Percentiles rank a stretch among this genome's conserved stretches.
Conservation (phyloP, 2,329 filamentous ascomycete species). For the Arthrobotrys sinensis region DNA sequence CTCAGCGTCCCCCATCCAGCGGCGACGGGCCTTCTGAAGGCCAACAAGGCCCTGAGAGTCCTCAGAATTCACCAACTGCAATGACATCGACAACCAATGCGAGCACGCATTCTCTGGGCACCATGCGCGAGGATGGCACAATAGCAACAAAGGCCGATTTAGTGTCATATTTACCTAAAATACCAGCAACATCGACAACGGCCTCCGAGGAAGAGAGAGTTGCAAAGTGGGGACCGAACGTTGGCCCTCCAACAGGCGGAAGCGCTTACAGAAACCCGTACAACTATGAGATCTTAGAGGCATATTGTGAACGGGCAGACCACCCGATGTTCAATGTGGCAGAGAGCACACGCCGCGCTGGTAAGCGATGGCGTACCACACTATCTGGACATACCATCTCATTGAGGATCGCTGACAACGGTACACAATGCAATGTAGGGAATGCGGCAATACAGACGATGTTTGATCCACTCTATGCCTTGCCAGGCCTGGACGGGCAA, state of each 20-base stretch:
- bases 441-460: conserved; percentile 57
- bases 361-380: conserved; percentile 6
- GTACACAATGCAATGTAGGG: conserved; percentile 15
- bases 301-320: conserved; percentile 42
- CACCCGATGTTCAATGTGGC: conserved; percentile 51
- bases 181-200: conserved; percentile 35
- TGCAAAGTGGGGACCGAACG: conserved; percentile 45
- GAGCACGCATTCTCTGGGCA: conserved; percentile 21
- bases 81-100: conserved; percentile 12
- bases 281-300: conserved; percentile 42
- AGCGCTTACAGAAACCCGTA: conserved; percentile 28
- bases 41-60: not conserved
- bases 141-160: conserved; percentile 20
- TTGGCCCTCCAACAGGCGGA: conserved; percentile 33
- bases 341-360: conserved; percentile 45
- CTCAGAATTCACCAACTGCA: not conserved
- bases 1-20: conserved; percentile 5
- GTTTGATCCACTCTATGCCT: conserved; percentile 49
- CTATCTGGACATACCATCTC: not conserved
- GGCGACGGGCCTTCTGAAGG: conserved; percentile 32
- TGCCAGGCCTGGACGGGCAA: conserved; percentile 44
- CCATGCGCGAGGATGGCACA: conserved; percentile 27
- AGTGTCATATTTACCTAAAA: conserved; percentile 50
- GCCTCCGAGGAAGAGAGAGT: conserved; percentile 40
- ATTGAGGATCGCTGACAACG: not conserved